Conservation (phyloP, 345 rosid genomes). For the Eucalyptus melliodora region DNA sequence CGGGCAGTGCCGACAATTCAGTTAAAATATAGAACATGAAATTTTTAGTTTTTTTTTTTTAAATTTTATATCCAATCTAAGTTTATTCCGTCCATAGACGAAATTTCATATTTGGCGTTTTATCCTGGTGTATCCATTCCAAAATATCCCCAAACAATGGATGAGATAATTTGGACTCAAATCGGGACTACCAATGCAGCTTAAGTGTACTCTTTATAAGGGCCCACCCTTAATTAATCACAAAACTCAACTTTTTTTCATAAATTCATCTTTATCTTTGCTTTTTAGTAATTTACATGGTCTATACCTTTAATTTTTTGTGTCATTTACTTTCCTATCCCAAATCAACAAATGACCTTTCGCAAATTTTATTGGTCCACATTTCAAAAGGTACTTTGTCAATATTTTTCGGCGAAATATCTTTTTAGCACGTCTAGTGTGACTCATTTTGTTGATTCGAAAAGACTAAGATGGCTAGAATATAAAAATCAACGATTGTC, state of each 20-base stretch:
- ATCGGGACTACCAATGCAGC: neutral
- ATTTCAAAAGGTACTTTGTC: neutral
- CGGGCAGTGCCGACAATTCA: fast-evolving
- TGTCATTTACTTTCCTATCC: neutral
- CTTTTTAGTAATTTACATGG: neutral
- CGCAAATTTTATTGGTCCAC: neutral
- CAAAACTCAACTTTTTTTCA: neutral
- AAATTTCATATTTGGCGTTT: too few species aligned
- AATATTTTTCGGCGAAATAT: neutral
- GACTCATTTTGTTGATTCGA: neutral
- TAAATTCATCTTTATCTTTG: neutral
- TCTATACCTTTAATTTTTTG: neutral
- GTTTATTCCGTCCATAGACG: fast-evolving
- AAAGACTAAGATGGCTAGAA: neutral
- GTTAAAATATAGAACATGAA: too few species aligned
- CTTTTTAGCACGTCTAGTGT: neutral
- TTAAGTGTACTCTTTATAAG: neutral
- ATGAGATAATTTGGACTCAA: fast-evolving
- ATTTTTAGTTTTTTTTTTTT: too few species aligned
- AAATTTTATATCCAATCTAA: too few species aligned
- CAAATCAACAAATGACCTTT: neutral
- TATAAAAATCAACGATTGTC: neutral
- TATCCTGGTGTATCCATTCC: too few species aligned
- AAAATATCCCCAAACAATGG: fast-evolving
- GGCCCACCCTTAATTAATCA: neutral